Evolutionary conservation across 202 grass and related monocot genomes (phyloP).

Genomic region (Musa balbisiana): DNA sequence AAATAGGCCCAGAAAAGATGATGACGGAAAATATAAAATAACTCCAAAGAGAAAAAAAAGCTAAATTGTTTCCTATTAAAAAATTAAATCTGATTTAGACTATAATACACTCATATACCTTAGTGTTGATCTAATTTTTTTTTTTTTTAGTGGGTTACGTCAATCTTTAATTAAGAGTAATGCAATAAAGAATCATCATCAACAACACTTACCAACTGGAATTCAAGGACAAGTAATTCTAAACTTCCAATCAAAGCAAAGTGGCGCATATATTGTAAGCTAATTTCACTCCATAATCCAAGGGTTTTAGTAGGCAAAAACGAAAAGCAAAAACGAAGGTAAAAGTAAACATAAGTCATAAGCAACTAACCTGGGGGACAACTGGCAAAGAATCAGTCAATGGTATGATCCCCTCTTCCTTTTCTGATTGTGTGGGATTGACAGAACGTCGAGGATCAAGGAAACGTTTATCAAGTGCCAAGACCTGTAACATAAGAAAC

Average conservation of each 20-base stretch:
- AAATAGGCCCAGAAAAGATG: too few relatives aligned
- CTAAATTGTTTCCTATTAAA: too few relatives aligned
- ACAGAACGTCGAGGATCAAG: constrained; percentile 79
- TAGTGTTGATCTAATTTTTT: too few relatives aligned
- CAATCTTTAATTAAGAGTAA: too few relatives aligned
- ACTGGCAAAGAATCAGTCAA: constrained; percentile 97
- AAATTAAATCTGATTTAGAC: too few relatives aligned
- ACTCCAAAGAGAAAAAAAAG: too few relatives aligned
- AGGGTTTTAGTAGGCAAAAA: background rate
- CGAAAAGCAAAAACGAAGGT: constrained; percentile 8
- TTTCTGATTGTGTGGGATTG: constrained; percentile 83
- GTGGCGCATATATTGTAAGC: background rate
- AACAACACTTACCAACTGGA: background rate
- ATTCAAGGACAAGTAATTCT: background rate
- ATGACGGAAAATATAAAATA: too few relatives aligned
- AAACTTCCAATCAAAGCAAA: background rate
- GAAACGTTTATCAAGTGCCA: constrained; percentile 92
- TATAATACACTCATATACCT: too few relatives aligned
- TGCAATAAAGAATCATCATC: too few relatives aligned
- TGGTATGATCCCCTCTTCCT: constrained; percentile 99
- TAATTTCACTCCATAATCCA: background rate
- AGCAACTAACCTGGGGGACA: constrained; percentile 57
- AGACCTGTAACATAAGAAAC: constrained; percentile 44
- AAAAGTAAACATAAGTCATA: constrained; percentile 1
- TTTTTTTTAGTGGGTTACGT: background rate